Percentiles rank a stretch among this genome's conserved stretches.
These are phyloP conservation scores for Babesia caballi DNA, from an alignment of 169 alveolate species.

Conservation along the genomic window DNA sequence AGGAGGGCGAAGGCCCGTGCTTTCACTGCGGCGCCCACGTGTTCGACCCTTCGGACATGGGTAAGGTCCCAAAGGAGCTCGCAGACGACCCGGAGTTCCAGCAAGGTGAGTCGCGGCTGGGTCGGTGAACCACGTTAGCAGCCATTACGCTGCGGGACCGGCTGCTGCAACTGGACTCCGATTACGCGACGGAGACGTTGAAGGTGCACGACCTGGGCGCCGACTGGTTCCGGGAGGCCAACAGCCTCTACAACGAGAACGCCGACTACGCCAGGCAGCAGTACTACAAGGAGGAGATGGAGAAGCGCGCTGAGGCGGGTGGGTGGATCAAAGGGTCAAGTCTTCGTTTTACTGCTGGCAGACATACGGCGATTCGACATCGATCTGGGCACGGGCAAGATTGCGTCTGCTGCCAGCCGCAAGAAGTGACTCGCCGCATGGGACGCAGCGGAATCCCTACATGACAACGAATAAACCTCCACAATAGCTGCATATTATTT, in stretches of 20 bases:
- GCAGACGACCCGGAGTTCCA: conserved; percentile 35
- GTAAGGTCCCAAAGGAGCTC: conserved; percentile 22
- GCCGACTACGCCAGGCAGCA: conserved; percentile 11
- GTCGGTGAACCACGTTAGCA: not conserved
- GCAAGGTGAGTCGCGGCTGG: not conserved
- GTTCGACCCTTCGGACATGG: conserved; percentile 1
- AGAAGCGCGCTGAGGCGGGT: conserved; percentile 33
- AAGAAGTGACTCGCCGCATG: not conserved
- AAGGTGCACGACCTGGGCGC: conserved; percentile 41
- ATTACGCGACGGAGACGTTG: conserved; percentile 9
- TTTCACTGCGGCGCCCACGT: conserved; percentile 47
- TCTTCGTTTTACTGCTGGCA: not conserved
- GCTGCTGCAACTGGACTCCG: conserved; percentile 23
- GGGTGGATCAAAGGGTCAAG: not conserved
- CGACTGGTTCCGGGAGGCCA: conserved; percentile 59
- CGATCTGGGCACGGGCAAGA: conserved; percentile 41
- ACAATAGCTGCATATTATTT: too few relatives aligned
- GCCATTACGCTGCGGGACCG: conserved; percentile 36
- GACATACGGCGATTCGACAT: conserved; percentile 39
- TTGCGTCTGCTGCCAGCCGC: not conserved
- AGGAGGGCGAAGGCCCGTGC: conserved; percentile 60
- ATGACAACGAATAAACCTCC: too few relatives aligned
- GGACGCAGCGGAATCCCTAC: not conserved
- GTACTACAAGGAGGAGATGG: conserved; percentile 28
- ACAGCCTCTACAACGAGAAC: conserved; percentile 47